A percentile compares a stretch with the other conserved stretches of the same genome.
These are phyloP conservation scores for Xylaria flabelliformis DNA, from an alignment of 495 filamentous ascomycete genomes.

Conservation along the genomic window DNA sequence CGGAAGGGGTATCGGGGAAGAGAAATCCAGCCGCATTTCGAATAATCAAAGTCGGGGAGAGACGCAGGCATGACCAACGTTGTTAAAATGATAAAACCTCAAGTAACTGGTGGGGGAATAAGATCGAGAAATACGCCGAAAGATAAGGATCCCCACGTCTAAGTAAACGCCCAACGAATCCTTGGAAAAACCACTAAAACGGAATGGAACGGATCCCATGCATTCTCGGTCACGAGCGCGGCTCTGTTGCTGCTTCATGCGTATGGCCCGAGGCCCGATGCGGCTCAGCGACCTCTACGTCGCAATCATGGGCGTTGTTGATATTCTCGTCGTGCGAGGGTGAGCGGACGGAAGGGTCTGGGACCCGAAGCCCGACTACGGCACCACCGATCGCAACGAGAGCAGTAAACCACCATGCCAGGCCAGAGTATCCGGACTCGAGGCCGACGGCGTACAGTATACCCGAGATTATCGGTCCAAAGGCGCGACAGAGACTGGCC, in stretches of 20 bases:
- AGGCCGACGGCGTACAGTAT: slow-evolving; percentile 82
- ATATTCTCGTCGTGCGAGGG: slow-evolving; percentile 43
- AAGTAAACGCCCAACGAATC: slow-evolving; percentile 40
- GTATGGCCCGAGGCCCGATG: neutral
- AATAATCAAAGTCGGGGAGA: slow-evolving; percentile 6
- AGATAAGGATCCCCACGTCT: slow-evolving; percentile 34
- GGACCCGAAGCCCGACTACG: slow-evolving; percentile 55
- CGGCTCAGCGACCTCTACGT: slow-evolving; percentile 30
- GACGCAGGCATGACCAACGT: neutral
- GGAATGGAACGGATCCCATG: slow-evolving; percentile 7
- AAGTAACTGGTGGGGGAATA: slow-evolving; percentile 23
- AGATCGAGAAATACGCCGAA: slow-evolving; percentile 28
- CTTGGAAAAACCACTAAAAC: slow-evolving; percentile 29
- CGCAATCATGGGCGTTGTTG: slow-evolving; percentile 29
- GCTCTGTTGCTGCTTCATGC: neutral
- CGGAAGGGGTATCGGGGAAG: slow-evolving; percentile 28
- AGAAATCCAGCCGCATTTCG: neutral
- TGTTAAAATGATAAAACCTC: slow-evolving; percentile 9
- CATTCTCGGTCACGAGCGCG: neutral
- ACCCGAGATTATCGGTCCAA: slow-evolving; percentile 89
- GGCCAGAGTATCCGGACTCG: slow-evolving; percentile 76
- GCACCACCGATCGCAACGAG: slow-evolving; percentile 77
- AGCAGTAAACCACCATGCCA: slow-evolving; percentile 91
- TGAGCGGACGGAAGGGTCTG: slow-evolving; percentile 41
- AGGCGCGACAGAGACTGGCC: slow-evolving; percentile 83